Base-by-base conservation (phyloP, 1,284 basidiomycete species). In the Thelephora terrestris region DNA sequence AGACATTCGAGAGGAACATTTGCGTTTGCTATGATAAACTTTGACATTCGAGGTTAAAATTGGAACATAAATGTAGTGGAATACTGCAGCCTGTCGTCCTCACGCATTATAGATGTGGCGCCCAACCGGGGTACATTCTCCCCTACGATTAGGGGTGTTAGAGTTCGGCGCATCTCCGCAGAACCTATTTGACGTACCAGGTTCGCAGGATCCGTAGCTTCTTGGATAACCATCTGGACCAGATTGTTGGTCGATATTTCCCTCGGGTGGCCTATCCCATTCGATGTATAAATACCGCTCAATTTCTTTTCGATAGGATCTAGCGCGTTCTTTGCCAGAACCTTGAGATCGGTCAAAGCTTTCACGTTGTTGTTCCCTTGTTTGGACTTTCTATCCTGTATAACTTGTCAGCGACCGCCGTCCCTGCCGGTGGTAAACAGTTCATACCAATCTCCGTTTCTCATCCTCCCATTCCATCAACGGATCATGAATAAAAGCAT, bases 401-500 rank as follows among this genome's bases (percentile, higher is more conserved):
- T 10, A 42, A 25, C 21, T 42, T 9, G 39, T 42, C 39, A 42
- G 21, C 16, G 6, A 18, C 21, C 12, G 6, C 12, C 6, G 39
- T 16, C 20, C 25, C 43, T 49, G 25, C 18, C 14, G 5, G 7
- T 14, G 24, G 7, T 7, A 29, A 34, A 42, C 24, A 23, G 50
- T 17, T 46, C 67, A 38, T 47, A 81, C 81, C 61, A 76, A 61
- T 58, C 75, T 80, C 5, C 78, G 71, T 54, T 77, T 79, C 59
- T 85, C 79, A 46, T 90, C 85, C 52, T 92, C 86, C 90, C 93
- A 99, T 66, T 99, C 96, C 25, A 95, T 87, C 2, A 99, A 74
- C 1, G 96, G 96, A 64, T 99, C 96, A 58, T 99, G 96, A 32
- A 98, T 83, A 65, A 99, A 99, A 1, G 96, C 91, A 61, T 99